Percentiles rank a stretch among this genome's conserved stretches.
Conservation (phyloP, 305 asterid genomes). For the Andrographis paniculata region DNA sequence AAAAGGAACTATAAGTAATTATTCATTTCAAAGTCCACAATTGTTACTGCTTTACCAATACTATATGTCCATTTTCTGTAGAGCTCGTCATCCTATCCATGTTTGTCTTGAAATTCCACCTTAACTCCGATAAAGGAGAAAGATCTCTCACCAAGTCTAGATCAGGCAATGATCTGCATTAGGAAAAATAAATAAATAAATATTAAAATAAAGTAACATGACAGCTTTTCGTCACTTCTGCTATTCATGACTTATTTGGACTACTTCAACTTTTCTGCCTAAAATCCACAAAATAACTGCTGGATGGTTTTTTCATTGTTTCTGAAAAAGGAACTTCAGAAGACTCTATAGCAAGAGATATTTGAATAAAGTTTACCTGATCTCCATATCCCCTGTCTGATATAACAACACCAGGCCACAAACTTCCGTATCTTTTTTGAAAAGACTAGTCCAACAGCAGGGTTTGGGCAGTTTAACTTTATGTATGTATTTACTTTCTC, state of each 20-base stretch:
- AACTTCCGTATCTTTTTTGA: conserved; percentile 39
- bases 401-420: conserved; percentile 59
- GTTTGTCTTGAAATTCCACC: conserved; percentile 81
- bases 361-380: conserved; percentile 45
- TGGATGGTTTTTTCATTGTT: conserved; percentile 12
- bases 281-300: conserved; percentile 11
- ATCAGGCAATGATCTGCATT: conserved; percentile 81
- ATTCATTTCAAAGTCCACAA: conserved; percentile 15
- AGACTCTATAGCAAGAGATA: conserved; percentile 15
- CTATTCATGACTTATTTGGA: too few species aligned
- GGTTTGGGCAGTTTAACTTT: conserved; percentile 73
- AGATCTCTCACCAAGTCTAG: conserved; percentile 60
- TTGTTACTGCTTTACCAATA: conserved; percentile 45
- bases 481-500: conserved; percentile 45
- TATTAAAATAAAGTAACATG: too few species aligned
- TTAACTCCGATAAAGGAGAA: conserved; percentile 53
- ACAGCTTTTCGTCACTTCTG: background rate
- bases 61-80: conserved; percentile 45
- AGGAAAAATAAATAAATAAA: conserved; percentile 17
- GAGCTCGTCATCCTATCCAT: conserved; percentile 68
- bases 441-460: conserved; percentile 67
- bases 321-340: conserved; percentile 13
- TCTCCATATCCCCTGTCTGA: conserved; percentile 72
- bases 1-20: conserved; percentile 5
- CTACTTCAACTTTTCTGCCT: too few species aligned